Percentiles rank a stretch among this genome's conserved stretches.
Evolutionary conservation across 169 alveolate species (phyloP).

Genomic region (Eimeria falciformis): DNA sequence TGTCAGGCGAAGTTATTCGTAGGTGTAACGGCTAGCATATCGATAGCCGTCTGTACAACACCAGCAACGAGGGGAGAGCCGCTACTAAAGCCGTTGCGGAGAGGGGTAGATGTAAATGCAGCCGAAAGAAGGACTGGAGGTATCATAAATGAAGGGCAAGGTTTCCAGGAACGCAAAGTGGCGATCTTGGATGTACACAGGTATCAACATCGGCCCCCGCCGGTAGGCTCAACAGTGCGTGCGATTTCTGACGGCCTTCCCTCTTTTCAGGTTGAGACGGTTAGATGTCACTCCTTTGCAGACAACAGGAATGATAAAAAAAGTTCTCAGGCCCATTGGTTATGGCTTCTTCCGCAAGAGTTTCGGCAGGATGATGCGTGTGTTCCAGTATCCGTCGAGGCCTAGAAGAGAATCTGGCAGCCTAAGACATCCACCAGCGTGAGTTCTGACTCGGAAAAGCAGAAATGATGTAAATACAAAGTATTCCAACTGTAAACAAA

Average conservation of each 20-base stretch:
- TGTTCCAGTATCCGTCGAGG: constrained; percentile 17
- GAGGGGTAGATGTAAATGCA: neutral
- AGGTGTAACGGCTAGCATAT: constrained; percentile 26
- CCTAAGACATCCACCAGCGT: neutral
- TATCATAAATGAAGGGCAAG: neutral
- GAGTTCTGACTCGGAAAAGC: constrained; percentile 1
- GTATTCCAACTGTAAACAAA: neutral
- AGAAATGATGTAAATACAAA: constrained; percentile 14
- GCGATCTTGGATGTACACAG: neutral
- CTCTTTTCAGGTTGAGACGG: neutral
- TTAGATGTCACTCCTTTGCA: neutral
- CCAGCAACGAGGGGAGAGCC: neutral
- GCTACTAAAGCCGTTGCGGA: neutral
- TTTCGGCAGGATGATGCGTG: neutral
- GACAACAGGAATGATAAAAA: neutral
- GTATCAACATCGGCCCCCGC: constrained; percentile 9
- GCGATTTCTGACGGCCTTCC: neutral
- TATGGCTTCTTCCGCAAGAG: neutral
- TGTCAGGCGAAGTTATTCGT: constrained; percentile 10
- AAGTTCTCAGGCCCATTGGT: neutral
- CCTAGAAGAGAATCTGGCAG: neutral
- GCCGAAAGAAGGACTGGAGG: neutral
- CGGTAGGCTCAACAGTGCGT: neutral
- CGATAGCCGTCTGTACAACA: constrained; percentile 10
- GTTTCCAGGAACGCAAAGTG: neutral